Evolutionary conservation across 768 basidiomycete species (phyloP).

Genomic region (Cystofilobasidium macerans): DNA sequence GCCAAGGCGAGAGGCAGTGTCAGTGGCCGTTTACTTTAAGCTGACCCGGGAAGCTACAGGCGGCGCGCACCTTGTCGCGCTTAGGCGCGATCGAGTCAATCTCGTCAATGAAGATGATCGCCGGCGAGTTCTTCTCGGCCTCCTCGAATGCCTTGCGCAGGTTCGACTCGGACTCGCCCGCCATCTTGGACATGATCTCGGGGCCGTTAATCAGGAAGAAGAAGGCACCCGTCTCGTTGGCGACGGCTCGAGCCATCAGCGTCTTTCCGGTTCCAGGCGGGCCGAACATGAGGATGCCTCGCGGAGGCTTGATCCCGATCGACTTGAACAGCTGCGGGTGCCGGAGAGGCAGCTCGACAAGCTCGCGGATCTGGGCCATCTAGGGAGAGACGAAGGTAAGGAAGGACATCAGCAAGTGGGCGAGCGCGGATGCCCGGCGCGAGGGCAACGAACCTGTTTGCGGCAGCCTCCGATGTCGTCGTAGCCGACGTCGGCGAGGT

Average conservation of each 20-base stretch:
- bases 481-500: slow-evolving; percentile 92
- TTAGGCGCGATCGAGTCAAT: slow-evolving; percentile 99
- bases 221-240: slow-evolving; percentile 99
- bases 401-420: not conserved
- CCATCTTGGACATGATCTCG: slow-evolving; percentile 99
- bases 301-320: slow-evolving; percentile 98
- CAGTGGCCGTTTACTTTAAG: no score
- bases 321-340: slow-evolving; percentile 99
- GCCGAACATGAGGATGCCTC: slow-evolving; percentile 96
- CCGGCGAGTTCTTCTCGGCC: slow-evolving; percentile 98
- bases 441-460: slow-evolving; percentile 55
- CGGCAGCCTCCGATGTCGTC: slow-evolving; percentile 99
- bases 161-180: slow-evolving; percentile 95
- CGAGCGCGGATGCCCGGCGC: not conserved
- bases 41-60: not conserved
- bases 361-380: slow-evolving; percentile 64
- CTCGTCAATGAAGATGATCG: slow-evolving; percentile 99
- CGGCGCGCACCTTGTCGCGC: slow-evolving; percentile 78
- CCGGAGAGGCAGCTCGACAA: slow-evolving; percentile 92
- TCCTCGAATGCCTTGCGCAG: slow-evolving; percentile 97
- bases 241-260: slow-evolving; percentile 97
- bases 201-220: slow-evolving; percentile 99
- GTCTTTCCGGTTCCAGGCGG: slow-evolving; percentile 99
- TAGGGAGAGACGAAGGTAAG: not conserved
- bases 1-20: slow-evolving; percentile 12